Evolutionary conservation across 768 basidiomycete genomes (phyloP).

Genomic region (Mycena rebaudengoi): DNA sequence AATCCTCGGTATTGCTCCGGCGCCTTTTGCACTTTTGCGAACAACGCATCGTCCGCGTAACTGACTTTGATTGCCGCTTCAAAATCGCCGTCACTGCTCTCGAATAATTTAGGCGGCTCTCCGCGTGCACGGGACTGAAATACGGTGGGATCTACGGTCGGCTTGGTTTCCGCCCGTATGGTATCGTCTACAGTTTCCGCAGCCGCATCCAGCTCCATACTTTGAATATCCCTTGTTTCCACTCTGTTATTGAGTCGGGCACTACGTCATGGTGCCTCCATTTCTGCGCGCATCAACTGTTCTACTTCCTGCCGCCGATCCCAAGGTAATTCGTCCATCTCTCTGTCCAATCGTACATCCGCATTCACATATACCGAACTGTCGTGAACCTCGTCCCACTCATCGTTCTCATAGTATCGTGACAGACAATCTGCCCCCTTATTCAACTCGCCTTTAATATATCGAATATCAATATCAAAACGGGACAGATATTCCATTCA

Average conservation of each 20-base stretch:
- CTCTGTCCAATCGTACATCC: constrained; percentile 27
- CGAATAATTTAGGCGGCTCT: neutral
- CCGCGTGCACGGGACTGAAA: neutral
- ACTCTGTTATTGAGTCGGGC: constrained; percentile 8
- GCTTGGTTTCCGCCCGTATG: neutral
- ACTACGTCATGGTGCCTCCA: neutral
- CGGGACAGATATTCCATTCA: constrained; percentile 41
- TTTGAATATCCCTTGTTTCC: constrained; percentile 20
- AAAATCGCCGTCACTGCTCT: neutral
- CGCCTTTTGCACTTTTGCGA: constrained; percentile 25
- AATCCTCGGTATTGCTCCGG: constrained; percentile 32
- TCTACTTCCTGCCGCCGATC: constrained; percentile 21
- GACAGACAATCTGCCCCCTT: constrained; percentile 42
- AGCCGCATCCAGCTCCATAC: constrained; percentile 13
- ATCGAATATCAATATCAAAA: constrained; percentile 37
- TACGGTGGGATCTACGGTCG: neutral
- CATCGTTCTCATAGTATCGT: constrained; percentile 39
- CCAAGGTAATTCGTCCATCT: constrained; percentile 26
- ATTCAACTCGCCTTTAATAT: constrained; percentile 36
- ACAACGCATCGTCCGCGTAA: constrained; percentile 27
- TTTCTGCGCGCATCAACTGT: constrained; percentile 7
- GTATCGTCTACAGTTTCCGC: neutral
- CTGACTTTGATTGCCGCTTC: constrained; percentile 9
- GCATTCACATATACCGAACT: constrained; percentile 31
- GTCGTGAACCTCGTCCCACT: constrained; percentile 10